Evolutionary conservation across 441 rosid genomes (phyloP), one percentile per base, ranked within the genome.

Genomic region (Flueggea neowawraea): DNA sequence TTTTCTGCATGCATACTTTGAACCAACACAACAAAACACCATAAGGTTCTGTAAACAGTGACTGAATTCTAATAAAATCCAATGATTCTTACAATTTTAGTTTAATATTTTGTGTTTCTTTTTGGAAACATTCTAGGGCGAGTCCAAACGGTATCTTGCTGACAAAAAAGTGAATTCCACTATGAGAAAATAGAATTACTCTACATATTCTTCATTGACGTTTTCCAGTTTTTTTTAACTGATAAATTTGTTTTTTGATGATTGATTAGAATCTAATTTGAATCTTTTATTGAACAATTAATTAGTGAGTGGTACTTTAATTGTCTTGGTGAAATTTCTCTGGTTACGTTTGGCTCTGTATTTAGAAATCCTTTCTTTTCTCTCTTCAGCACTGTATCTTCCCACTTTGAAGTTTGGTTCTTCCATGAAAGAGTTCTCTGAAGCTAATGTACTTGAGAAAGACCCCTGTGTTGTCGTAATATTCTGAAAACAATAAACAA

Each of bases 281-380:
- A 22, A 22, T 22, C 1, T 22, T 22, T 2, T 22, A 22, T 22
- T 22, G 28, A 22, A 22, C 11, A 57, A 14, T 12, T 5, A 32
- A 16, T 33, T 1, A 55, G 12, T 10, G 12, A 33, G 28, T 2
- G 50, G 31, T 16, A 93, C 98, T 95, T 93, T 93, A 12, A 93
- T 93, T 10, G 91, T 88, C 75, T 90, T 90, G 64, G 80, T 85
- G 79, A 93, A 93, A 70, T 93, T 93, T 59, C 97, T 90, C 61
- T 88, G 96, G 62, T 74, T 78, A 32, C 96, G 84, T 73, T 93
- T 93, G 56, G 98, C 98, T 84, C 83, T 90, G 55, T 93, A 93
- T 81, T 88, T 93, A 22, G 81, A 83, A 66, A 93, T 93, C 73
- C 74, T 88, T 65, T 88, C 95, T 73, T 83, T 84, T 65, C 93